Base-by-base conservation (phyloP, 2,329 filamentous ascomycete species). In the Mycosphaerella arachidis region DNA sequence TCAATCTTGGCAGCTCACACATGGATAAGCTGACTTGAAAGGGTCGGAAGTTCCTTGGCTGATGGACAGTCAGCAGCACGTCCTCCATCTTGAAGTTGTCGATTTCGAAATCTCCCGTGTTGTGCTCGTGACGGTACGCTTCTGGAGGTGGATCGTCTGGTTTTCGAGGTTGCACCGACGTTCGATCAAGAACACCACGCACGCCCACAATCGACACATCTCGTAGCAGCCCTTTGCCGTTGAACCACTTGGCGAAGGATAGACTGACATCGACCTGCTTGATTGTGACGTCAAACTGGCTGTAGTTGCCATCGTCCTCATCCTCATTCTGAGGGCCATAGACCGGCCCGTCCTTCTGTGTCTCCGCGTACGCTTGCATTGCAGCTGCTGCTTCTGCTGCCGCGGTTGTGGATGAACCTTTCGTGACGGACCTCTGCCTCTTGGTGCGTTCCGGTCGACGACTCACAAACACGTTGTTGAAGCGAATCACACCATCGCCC, bases 191-290 rank as follows among this genome's bases (percentile, higher is more conserved):
- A 5, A 97, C 91, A 24, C 94, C 94, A 61, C 94, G 85, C 31
- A 99, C 90, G 4, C 94, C 94, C 71, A 92, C 94, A 55, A 99
- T 88, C 71, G 97, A 92, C 46, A 99, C 94, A 72, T 97, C 91
- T 68, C 90, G 88, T 8, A 99, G 79, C 6, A 95, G 82, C 0
- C 94, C 94, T 74, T 93, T 97, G 24, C 94, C 93, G 68, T 96
- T 97, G 85, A 96, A 95, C 94, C 94, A 99, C 73, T 97, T 97
- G n/a, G 92, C 83, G 68, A 99, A 97, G 0, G 94, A 99, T 29
- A 99, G 75, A 0, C 93, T 97, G 46, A 99, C 93, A 70, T 99
- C 96, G 63, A 99, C 91, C 0, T 91, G 95, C 63, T 94, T 91
- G 60, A 99, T 91, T 0, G 92, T 96, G 16, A 99, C 81, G 71